Evolutionary conservation across 2,329 filamentous ascomycete genomes (phyloP), one percentile per base, ranked within the genome.

Genomic region (Fusarium avenaceum): DNA sequence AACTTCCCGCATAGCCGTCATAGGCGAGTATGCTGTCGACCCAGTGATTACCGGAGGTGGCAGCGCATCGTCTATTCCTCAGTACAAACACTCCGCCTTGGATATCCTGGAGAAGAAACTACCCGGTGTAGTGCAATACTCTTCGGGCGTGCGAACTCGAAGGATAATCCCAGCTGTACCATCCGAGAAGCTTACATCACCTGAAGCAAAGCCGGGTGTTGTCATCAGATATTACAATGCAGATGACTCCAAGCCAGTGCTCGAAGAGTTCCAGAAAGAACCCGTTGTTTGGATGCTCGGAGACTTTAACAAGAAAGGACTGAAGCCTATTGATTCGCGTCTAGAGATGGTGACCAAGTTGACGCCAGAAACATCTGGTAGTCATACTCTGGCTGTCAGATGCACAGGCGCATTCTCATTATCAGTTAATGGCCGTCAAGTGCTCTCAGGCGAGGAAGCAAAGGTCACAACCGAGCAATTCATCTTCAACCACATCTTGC

Each of bases 21-120:
- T 68, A 48, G 65, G 65, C 9, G 53, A 66, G 30, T 66, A 68
- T 28, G 57, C 57, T 9, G 15, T 30, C 4, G 35, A 50, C 2
- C 54, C 65, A 2, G 55, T 68, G 10, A 44, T 68, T 15, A 67
- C 65, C 5, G 63, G 63, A 15, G 65, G 65, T 4, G 65, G 65
- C 13, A 69, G 65, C 15, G 65, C 65, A 44, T 69, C 63, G 8
- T 61, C 43, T 19, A 57, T 57, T 11, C 59, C 65, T 1, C 65
- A 67, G 20, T 69, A 69, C 48, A 53, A 50, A 28, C 62, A 68
- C 20, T 30, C 50, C 6, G 50, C 65, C 6, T 32, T 53, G 22
- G 46, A 68, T 2, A 45, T 63, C 4, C 7, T 68, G 6, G 42
- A 7, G 14, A 14, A 63, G 15, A 48, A 22, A 33, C 30, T 59